Evolutionary conservation across 768 basidiomycete genomes (phyloP), one percentile per base, ranked within the genome.

Genomic region (Boletus pseudopeckii): DNA sequence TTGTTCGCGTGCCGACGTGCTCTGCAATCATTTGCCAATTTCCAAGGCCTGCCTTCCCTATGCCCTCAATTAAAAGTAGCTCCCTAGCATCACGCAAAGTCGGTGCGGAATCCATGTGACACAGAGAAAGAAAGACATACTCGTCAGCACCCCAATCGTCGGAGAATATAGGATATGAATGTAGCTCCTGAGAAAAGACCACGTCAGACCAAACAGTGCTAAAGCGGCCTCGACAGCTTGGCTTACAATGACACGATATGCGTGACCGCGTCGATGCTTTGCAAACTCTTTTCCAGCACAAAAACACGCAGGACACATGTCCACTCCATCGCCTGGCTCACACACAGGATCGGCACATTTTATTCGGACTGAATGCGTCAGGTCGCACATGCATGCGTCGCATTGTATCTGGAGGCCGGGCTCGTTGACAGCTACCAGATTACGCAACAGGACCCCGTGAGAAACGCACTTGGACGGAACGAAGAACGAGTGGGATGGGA

Each of bases 81-180:
- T 99, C 96, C 73, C 92, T 95, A 60, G 22, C 6, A 20, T 13
- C 33, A 45, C 28, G 26, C 59, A 24, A 45, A 7, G 55, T 58
- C 48, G 46, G 50, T 11, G 39, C 37, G 46, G 44, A 41, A 33
- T 38, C 20, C 18, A 36, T 30, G 37, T 20, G 47, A 36, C 40
- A 53, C 36, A 3, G 28, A 32, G 39, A 40, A 44, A 24, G 48
- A 5, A 51, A 4, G 45, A 75, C 85, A 71, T 62, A 93, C 92
- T 99, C 96, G 70, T 98, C 96, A 9, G 95, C 96, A 37, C 94
- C 96, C 97, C 96, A 98, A 68, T 96, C 92, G 52, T 88, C 84
- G 8, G 86, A 80, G 64, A 97, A 96, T 64, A 99, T 97, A 3
- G 96, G 97, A 71, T 95, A 92, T 8, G 96, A 93, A 68, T 97